Percentiles rank a stretch among this genome's conserved stretches.
Conservation (phyloP, 176 grass and related monocot genomes). For the Luzula sylvatica region DNA sequence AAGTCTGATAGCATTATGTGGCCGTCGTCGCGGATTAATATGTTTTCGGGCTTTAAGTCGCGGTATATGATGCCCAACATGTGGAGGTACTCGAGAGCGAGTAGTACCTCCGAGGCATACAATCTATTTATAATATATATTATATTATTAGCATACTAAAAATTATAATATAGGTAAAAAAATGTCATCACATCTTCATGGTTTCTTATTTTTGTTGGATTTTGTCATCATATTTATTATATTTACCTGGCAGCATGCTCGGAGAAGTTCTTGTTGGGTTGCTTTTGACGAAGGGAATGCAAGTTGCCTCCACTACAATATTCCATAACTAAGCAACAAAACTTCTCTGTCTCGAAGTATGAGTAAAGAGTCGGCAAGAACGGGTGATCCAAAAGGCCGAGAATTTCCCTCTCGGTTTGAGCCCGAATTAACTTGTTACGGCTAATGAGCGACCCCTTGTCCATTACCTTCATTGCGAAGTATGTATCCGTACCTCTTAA, state of each 20-base stretch:
- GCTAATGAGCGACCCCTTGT: slow-evolving; percentile 48
- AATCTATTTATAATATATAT: slow-evolving; percentile 23
- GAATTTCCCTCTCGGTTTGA: slow-evolving; percentile 51
- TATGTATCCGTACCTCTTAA: slow-evolving; percentile 33
- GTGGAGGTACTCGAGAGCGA: slow-evolving; percentile 51
- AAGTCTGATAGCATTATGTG: slow-evolving; percentile 71
- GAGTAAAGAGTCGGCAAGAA: slow-evolving; percentile 55
- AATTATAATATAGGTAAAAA: too few species aligned
- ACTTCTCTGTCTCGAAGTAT: slow-evolving; percentile 59
- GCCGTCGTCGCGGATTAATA: slow-evolving; percentile 37
- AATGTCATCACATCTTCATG: too few species aligned
- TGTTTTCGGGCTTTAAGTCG: slow-evolving; percentile 56
- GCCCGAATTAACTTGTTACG: slow-evolving; percentile 51
- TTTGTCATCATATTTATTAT: too few species aligned
- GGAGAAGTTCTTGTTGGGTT: slow-evolving; percentile 32
- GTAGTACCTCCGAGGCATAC: slow-evolving; percentile 46
- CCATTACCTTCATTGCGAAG: slow-evolving; percentile 77
- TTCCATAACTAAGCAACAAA: slow-evolving; percentile 66
- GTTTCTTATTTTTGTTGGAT: too few species aligned
- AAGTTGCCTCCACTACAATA: slow-evolving; percentile 60
- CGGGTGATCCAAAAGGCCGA: slow-evolving; percentile 53
- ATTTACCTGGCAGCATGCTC: slow-evolving; percentile 43
- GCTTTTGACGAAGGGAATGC: slow-evolving; percentile 58
- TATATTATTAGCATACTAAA: background rate
- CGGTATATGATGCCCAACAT: slow-evolving; percentile 52